Conservation (phyloP, 805 yeast genomes). For the Ogataea sp. region DNA sequence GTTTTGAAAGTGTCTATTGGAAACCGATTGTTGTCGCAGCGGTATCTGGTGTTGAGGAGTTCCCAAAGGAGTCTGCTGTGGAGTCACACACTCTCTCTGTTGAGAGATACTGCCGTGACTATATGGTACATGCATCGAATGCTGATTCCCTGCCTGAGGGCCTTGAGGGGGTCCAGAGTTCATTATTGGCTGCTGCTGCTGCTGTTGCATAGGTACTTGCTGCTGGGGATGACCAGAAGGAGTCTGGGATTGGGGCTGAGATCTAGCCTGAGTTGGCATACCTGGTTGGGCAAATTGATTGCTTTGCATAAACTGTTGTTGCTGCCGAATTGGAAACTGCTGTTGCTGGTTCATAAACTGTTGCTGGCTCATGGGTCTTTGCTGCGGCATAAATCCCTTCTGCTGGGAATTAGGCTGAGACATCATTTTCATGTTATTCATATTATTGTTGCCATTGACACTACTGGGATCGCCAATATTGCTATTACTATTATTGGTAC, state of each 20-base stretch:
- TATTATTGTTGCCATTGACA: background rate
- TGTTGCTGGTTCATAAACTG: background rate
- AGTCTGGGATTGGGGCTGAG: no score
- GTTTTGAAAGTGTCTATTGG: no score
- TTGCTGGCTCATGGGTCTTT: background rate
- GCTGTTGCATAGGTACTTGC: conserved; percentile 4
- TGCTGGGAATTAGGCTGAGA: background rate
- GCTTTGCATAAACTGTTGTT: conserved; percentile 3
- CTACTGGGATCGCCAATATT: no score
- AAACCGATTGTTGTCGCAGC: no score
- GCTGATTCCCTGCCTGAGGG: conserved; percentile 1
- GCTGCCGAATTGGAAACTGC: conserved; percentile 1
- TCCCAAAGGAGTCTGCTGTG: conserved; percentile 3
- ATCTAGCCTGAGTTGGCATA: conserved; percentile 12
- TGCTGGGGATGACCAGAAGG: conserved; percentile 8
- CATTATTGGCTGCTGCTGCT: conserved; percentile 4
- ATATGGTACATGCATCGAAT: conserved; percentile 1
- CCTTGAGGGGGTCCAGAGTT: no score
- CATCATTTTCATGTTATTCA: background rate
- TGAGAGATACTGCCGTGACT: no score
- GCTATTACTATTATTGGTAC: no score
- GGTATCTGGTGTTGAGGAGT: conserved; percentile 5
- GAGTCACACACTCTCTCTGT: no score
- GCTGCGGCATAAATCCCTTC: background rate
- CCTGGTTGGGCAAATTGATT: conserved; percentile 8